A percentile compares a stretch with the other conserved stretches of the same genome.
These are phyloP conservation scores for Lolium perenne DNA, from an alignment of 176 grass and related monocot genomes.

Conservation along the genomic window DNA sequence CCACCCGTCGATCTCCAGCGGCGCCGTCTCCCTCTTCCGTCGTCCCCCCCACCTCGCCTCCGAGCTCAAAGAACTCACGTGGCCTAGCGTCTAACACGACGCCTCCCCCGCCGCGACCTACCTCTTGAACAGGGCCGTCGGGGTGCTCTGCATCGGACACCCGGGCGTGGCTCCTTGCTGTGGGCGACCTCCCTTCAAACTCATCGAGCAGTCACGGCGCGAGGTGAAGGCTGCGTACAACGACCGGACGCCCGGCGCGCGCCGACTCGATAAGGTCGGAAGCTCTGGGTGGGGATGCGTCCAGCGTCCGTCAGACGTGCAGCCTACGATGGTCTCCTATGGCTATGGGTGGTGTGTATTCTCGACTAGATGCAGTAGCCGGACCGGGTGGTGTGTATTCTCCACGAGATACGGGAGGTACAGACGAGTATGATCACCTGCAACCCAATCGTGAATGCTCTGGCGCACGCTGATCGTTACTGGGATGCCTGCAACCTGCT, in stretches of 20 bases:
- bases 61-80: too few relatives aligned
- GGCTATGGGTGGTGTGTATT: too few relatives aligned
- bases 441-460: constrained; percentile 69
- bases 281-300: constrained; percentile 70
- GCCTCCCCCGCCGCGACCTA: background rate
- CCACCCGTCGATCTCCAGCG: too few relatives aligned
- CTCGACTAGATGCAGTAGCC: constrained; percentile 48
- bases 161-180: constrained; percentile 36
- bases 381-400: constrained; percentile 50
- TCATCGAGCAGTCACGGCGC: constrained; percentile 42
- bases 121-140: constrained; percentile 57
- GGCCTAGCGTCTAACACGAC: too few relatives aligned
- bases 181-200: constrained; percentile 5
- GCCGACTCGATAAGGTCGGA: constrained; percentile 64
- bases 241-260: constrained; percentile 51
- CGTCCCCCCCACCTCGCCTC: too few relatives aligned
- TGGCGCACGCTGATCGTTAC: constrained; percentile 55
- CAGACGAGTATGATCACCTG: constrained; percentile 63
- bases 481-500: constrained; percentile 65
- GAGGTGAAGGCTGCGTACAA: constrained; percentile 46
- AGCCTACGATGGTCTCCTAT: constrained; percentile 44
- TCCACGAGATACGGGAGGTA: constrained; percentile 34
- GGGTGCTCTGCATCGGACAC: constrained; percentile 81
- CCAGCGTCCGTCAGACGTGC: constrained; percentile 34
- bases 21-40: too few relatives aligned